Base-by-base conservation (phyloP, 768 basidiomycete genomes). In the Trametopsis cervina region DNA sequence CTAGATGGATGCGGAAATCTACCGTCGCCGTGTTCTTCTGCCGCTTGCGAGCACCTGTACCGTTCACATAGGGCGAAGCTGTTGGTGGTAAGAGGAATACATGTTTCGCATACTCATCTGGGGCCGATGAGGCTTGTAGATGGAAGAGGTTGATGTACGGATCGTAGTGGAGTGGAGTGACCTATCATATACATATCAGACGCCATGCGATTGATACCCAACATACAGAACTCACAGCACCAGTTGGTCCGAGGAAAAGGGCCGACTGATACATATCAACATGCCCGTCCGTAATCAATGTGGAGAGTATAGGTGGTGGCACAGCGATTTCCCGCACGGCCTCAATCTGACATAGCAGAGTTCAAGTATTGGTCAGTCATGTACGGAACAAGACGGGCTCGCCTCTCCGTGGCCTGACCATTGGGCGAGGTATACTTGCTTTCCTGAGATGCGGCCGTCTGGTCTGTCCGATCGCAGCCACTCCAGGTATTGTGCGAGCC, bases 131-230 rank as follows among this genome's bases (percentile, higher is more conserved):
- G 17, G 60, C 56, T 23, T 52, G 42, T 6, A 61, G 47, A 36
- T 52, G 50, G 53, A 55, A 58, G 0, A 58, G 43, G 51, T 61
- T 61, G 45, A 44, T 47, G 54, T 61, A 61, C 23, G 57, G 53
- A 46, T 61, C 60, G 45, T 53, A 46, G 25, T 61, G 60, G 20
- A 61, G 40, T 15, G 60, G 55, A 1, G 54, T 58, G 12, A 61
- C 46, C 60, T 61, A 25, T 21, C n/a, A n/a, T n/a, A n/a, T n/a
- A n/a, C n/a, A n/a, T n/a, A n/a, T n/a, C n/a, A n/a, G n/a, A n/a
- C n/a, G n/a, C n/a, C n/a, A n/a, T n/a, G n/a, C n/a, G n/a, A n/a
- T n/a, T n/a, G n/a, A n/a, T n/a, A n/a, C n/a, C n/a, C n/a, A n/a
- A n/a, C n/a, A n/a, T n/a, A 39, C 1, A 37, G 11, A 18, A 54